Evolutionary conservation across 192 early-diverging fungal genomes (phyloP), one percentile per base, ranked within the genome.

Genomic region (Cladochytrium replicatum): DNA sequence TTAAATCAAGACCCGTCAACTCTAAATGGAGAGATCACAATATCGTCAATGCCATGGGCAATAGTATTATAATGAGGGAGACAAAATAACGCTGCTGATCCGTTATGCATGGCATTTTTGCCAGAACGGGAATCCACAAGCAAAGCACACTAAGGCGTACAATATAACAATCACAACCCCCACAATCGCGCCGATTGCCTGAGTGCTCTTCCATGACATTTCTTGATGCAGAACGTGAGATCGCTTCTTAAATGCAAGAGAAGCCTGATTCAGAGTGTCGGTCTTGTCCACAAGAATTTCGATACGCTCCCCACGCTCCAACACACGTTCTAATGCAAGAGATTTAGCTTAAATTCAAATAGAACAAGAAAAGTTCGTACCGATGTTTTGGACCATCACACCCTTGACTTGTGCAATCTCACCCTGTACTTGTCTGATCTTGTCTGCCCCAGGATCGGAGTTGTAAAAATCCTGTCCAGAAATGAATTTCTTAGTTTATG

Each of bases 131-230:
- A 93, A 89, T 25, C 90, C 90, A 60, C 90, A 93, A 9, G 69
- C 74, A 26, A 75, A 67, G 21, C 75, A 75, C 43, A 82, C 71
- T 46, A 86, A 57, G 61, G 88, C 71, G 52, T 91, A 93, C 25
- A 85, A 56, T 38, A 90, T 65, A 32, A 91, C 63, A 49, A 91
- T 48, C 15, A 44, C 39, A 34, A 58, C 84, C 15, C 71, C 62
- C 21, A 59, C 78, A 40, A 90, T 60, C 26, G 81, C 69, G 28
- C 73, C 75, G 74, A 89, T 80, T 29, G 91, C 63, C 64, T 84
- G 85, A 37, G 84, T 83, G 70, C 92, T 93, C 60, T 92, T 91
- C 88, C 88, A 95, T 89, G 89, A 95, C 84, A 89, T 86, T 50
- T 78, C 72, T 32, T 88, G 74, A 61, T 81, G 84, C 27, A 95